Evolutionary conservation across 441 rosid species (phyloP), one percentile per base, ranked within the genome.

Genomic region (Biscutella laevigata): DNA sequence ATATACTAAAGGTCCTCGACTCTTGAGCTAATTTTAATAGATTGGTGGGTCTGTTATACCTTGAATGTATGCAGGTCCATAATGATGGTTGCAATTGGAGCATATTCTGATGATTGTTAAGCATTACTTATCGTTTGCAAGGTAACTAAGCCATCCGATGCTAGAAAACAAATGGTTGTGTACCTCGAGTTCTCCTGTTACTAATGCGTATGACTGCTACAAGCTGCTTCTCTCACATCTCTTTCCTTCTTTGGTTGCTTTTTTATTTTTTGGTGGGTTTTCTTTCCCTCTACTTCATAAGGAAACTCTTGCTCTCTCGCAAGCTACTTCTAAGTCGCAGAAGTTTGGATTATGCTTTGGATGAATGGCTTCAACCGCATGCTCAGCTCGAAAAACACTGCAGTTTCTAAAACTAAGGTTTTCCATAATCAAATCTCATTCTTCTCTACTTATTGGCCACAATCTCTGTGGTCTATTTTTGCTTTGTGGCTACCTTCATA

Each of bases 41-140:
- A n/a, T n/a, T n/a, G n/a, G n/a, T n/a, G n/a, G n/a, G n/a, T 37
- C 41, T 16, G 21, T 37, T n/a, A n/a, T n/a, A 15, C 75, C 65
- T 78, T 71, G 66, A 69, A 66, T 74, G 58, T 68, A 56, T 78
- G 84, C 83, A 80, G 84, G 81, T 80, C 70, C 11, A 56, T 46
- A 55, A 25, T 67, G 82, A 69, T 72, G 69, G 62, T 66, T 65
- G 60, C 66, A 48, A 25, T 16, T 67, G 87, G 72, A 78, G 83
- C 80, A 47, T 51, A 45, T 64, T 63, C 64, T 68, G 69, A 73
- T 55, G 67, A 64, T 42, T 69, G 71, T 69, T 45, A 54, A 70
- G 68, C 74, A 73, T 67, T 43, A 54, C 71, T 69, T 42, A 62
- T 53, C 64, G 60, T 57, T 53, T 67, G 26, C 58, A 41, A 73